These are phyloP conservation scores for Mortierella sp. DNA, from an alignment of 371 early-diverging fungal species.

Conservation along the genomic window DNA sequence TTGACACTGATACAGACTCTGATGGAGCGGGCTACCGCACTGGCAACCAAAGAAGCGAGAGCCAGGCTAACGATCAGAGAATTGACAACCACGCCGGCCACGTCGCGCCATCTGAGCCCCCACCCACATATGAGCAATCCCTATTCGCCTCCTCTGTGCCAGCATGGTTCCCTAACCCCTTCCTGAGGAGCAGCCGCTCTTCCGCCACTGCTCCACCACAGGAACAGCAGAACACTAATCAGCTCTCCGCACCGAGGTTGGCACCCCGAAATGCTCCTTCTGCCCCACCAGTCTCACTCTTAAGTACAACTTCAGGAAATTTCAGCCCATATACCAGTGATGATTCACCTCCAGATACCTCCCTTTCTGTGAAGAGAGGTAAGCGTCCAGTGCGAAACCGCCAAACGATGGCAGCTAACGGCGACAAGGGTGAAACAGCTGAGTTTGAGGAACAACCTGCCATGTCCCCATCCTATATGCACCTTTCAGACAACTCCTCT, in stretches of 20 bases:
- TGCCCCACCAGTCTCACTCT: background rate
- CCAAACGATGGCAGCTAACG: background rate
- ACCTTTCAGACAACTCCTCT: conserved; percentile 8
- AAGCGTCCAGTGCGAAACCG: conserved; percentile 8
- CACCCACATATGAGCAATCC: conserved; percentile 1
- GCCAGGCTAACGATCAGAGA: background rate
- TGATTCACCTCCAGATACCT: background rate
- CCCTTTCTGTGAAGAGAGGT: conserved; percentile 9
- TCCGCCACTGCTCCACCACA: background rate
- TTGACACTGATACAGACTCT: background rate
- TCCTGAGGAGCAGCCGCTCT: background rate
- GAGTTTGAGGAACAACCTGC: conserved; percentile 21
- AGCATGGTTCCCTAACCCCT: conserved; percentile 6
- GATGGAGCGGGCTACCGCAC: background rate
- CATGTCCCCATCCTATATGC: conserved; percentile 21
- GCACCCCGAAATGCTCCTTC: background rate
- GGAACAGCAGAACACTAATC: background rate
- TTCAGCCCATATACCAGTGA: background rate
- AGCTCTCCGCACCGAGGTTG: background rate
- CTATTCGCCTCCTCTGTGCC: background rate
- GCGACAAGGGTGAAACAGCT: background rate
- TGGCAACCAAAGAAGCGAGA: background rate
- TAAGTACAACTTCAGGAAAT: background rate
- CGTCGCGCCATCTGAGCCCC: background rate
- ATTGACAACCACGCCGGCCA: background rate